These are phyloP conservation scores for Scheffersomyces cryptocercus DNA, from an alignment of 1,139 yeast genomes.

Conservation along the genomic window DNA sequence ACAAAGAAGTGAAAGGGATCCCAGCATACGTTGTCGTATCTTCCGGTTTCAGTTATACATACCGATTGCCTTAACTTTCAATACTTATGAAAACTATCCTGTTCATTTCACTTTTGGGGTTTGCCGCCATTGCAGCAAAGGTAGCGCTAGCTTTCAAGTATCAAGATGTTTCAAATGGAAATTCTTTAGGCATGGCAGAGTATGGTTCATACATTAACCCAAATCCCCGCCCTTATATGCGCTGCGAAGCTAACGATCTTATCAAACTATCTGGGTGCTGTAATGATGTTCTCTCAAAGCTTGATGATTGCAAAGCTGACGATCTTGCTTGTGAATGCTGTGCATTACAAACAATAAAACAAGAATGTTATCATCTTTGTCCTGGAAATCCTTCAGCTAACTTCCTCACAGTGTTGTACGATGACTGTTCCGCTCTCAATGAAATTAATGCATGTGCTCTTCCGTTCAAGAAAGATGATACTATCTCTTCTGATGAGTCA, in stretches of 20 bases:
- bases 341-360: constrained; percentile 49
- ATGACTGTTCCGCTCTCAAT: constrained; percentile 47
- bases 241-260: constrained; percentile 44
- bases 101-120: no score
- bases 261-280: constrained; percentile 45
- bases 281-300: constrained; percentile 42
- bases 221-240: constrained; percentile 39
- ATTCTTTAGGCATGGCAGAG: constrained; percentile 18
- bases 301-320: constrained; percentile 52
- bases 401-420: constrained; percentile 44
- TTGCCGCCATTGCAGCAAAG: no score
- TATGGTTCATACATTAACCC: constrained; percentile 51
- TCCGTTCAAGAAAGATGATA: constrained; percentile 48
- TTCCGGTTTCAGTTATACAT: no score
- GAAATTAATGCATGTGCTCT: constrained; percentile 53
- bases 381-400: constrained; percentile 51
- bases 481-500: not conserved
- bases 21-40: no score
- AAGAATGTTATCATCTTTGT: constrained; percentile 48
- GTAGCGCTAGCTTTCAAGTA: no score
- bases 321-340: constrained; percentile 60
- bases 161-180: no score
- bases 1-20: no score
- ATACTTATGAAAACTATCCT: no score
- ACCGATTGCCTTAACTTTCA: no score